Percentiles rank a stretch among this genome's conserved stretches.
phyloP scores from a whole-genome alignment of 1,284 basidiomycete species.

The Irpex sp. region DNA sequence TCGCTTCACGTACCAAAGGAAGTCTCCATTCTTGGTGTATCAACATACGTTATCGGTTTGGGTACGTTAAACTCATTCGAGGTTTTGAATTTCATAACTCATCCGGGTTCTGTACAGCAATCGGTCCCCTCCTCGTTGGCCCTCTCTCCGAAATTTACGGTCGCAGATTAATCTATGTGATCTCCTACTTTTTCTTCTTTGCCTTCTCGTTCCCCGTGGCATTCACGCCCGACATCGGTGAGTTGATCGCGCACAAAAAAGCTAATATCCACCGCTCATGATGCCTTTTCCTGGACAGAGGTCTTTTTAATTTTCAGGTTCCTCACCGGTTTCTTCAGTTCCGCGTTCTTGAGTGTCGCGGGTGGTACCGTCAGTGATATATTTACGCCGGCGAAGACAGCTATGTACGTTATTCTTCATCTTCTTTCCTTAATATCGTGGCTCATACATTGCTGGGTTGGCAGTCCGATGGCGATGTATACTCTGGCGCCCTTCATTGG shows the following conservation, averaged over 20 bases:
- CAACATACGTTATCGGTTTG: constrained; percentile 66
- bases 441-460: not conserved
- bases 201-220: constrained; percentile 52
- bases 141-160: constrained; percentile 55
- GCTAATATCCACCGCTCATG: not conserved
- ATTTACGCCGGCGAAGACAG: constrained; percentile 63
- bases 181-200: constrained; percentile 36
- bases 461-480: constrained; percentile 76
- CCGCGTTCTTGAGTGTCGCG: constrained; percentile 77
- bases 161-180: constrained; percentile 36
- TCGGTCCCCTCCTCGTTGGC: constrained; percentile 47
- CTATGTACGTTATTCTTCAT: constrained; percentile 44
- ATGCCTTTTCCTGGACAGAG: constrained; percentile 25
- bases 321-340: constrained; percentile 64
- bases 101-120: constrained; percentile 22
- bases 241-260: constrained; percentile 1
- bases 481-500: constrained; percentile 72
- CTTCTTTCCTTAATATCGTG: not conserved
- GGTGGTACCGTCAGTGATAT: constrained; percentile 80
- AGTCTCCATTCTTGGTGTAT: constrained; percentile 69
- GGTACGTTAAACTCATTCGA: constrained; percentile 24
- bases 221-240: constrained; percentile 45
- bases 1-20: constrained; percentile 61
- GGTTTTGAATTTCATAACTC: not conserved
- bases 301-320: constrained; percentile 71